Evolutionary conservation across 2,329 filamentous ascomycete species (phyloP), one percentile per base, ranked within the genome.

Genomic region (Tolypocladium guangdongense): DNA sequence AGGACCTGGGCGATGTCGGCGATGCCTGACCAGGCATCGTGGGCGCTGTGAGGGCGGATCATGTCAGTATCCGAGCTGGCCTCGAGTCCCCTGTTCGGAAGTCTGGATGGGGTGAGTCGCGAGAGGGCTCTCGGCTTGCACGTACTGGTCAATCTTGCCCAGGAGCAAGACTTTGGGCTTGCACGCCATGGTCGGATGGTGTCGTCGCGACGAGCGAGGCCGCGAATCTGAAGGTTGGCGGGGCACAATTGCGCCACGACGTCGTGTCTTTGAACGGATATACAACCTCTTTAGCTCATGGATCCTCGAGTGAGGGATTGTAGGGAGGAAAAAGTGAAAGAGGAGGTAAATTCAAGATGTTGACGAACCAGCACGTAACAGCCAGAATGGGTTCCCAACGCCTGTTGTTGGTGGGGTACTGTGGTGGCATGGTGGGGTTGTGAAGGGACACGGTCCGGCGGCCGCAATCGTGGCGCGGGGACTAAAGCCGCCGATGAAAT

Each of bases 1-100:
- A 91, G 61, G 45, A 91, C 68, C n/a, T 88, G 81, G 43, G 84
- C 86, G 22, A 87, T 68, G 24, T 76, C 67, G 51, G 73, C 70
- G 53, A 93, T 75, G 6, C 76, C 67, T n/a, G 77, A 65, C 83
- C 84, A 90, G 54, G 80, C 73, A 41, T 80, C 72, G 55, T 83
- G 75, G 41, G 87, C 88, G 64, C 84, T 88, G 64, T n/a, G 27
- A 10, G 22, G 45, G 27, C 11, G 27, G 20, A 5, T 3, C 7
- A 11, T 46, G 43, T 46, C 18, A 46, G 43, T 7, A 30, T 24
- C 2, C 4, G 43, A 18, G 11, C 24, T 7, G 32, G 32, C 32
- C 3, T 6, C 11, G 10, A 33, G 6, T 11, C 11, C 32, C 32
- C 32, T 2, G 5, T 6, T 27, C 27, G 16, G 16, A 18, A 18